phyloP scores from a whole-genome alignment of 257 asterid genomes.

The Solanum clarkiae region DNA sequence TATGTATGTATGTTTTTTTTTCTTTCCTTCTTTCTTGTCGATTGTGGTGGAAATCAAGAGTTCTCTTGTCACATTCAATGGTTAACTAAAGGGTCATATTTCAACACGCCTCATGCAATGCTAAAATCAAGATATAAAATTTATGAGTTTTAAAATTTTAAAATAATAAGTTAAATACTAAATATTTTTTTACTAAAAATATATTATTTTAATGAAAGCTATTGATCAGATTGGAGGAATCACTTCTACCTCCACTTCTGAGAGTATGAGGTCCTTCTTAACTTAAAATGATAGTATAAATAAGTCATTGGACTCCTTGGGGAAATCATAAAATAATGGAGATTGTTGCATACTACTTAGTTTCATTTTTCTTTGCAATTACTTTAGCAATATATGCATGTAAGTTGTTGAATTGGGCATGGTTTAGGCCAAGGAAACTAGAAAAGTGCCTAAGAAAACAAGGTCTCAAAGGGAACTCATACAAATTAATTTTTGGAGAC shows the following conservation, averaged over 20 bases:
- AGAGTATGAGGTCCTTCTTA: background rate
- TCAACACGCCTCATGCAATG: background rate
- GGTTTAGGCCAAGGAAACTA: slow-evolving; percentile 24
- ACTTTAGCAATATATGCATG: background rate
- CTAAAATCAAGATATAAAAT: background rate
- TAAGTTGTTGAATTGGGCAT: slow-evolving; percentile 23
- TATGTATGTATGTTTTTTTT: background rate
- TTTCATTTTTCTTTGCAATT: background rate
- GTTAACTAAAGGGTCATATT: background rate
- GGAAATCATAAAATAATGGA: background rate
- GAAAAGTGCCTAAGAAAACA: slow-evolving; percentile 7
- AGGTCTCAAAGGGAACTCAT: background rate
- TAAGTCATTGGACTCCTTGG: background rate
- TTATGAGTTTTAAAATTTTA: background rate
- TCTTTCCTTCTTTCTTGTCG: too few species aligned
- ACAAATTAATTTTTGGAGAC: slow-evolving; percentile 21
- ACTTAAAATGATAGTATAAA: background rate
- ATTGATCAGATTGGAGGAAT: background rate
- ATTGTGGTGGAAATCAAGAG: background rate
- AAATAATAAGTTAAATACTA: background rate
- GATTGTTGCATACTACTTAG: background rate
- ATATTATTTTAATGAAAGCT: background rate
- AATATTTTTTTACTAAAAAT: too few species aligned
- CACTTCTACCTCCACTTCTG: background rate
- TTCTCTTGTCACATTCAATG: background rate